Evolutionary conservation across 2,329 filamentous ascomycete genomes (phyloP).

Genomic region (Blastomyces percursus): DNA sequence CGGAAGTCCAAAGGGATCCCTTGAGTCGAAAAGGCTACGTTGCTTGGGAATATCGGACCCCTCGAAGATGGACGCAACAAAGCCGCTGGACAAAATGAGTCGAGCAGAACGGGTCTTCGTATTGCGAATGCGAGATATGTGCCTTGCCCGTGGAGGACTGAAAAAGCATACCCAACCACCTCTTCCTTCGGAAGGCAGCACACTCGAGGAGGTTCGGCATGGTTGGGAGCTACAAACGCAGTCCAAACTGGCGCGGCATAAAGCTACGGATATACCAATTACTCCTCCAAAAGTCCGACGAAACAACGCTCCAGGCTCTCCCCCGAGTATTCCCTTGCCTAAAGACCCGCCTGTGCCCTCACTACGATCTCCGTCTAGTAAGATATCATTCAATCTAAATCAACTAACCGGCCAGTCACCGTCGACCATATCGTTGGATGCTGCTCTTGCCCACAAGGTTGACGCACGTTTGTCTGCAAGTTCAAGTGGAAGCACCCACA

Average conservation of each 20-base stretch:
- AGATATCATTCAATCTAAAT: background rate
- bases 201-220: background rate
- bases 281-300: constrained; percentile 1
- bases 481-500: background rate
- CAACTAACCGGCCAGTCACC: background rate
- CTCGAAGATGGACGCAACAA: background rate
- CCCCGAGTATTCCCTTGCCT: constrained; percentile 17
- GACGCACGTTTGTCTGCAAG: background rate
- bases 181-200: background rate
- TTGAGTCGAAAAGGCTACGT: background rate
- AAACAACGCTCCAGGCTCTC: constrained; percentile 10
- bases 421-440: background rate
- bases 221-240: background rate
- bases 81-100: constrained; percentile 13
- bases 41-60: constrained; percentile 6
- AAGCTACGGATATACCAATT: background rate
- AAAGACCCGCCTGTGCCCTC: constrained; percentile 13
- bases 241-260: background rate
- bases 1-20: background rate
- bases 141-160: constrained; percentile 17
- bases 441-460: background rate
- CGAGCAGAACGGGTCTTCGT: constrained; percentile 21
- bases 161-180: constrained; percentile 9
- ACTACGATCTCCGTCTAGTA: background rate
- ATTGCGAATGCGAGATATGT: constrained; percentile 21